Conservation (phyloP, 805 yeast genomes). For the Kazachstania psychrophila region DNA sequence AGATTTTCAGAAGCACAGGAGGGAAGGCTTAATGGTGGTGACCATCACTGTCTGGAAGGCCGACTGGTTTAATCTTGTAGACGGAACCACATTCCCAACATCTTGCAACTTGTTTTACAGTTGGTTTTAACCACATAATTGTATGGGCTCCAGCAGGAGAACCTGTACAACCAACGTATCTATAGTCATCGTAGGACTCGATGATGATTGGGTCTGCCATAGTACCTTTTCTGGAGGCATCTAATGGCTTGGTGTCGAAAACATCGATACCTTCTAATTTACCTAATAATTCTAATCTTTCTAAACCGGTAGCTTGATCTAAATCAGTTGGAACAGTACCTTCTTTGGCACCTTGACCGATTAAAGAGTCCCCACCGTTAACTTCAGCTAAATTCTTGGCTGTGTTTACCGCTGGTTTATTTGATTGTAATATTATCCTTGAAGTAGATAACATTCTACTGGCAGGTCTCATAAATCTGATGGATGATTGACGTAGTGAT, state of each 20-base stretch:
- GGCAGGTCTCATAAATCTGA: constrained; percentile 25
- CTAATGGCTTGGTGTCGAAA: constrained; percentile 81
- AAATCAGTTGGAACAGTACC: constrained; percentile 86
- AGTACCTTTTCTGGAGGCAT: constrained; percentile 84
- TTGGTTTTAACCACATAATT: constrained; percentile 87
- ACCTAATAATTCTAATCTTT: constrained; percentile 90
- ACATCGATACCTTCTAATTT: constrained; percentile 92
- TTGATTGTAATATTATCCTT: constrained; percentile 28
- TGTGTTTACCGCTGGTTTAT: constrained; percentile 40
- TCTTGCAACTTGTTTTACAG: constrained; percentile 74
- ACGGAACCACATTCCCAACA: constrained; percentile 99
- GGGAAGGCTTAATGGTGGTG: constrained; percentile 21
- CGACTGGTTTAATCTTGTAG: constrained; percentile 79
- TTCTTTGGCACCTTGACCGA: constrained; percentile 83
- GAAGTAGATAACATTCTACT: constrained; percentile 29
- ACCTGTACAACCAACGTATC: constrained; percentile 97
- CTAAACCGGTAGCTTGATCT: constrained; percentile 97
- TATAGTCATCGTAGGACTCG: constrained; percentile 83
- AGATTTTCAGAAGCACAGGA: too few species aligned
- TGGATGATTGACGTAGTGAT: constrained; percentile 29
- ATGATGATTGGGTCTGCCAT: constrained; percentile 79
- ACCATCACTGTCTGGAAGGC: constrained; percentile 56
- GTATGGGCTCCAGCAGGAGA: constrained; percentile 88
- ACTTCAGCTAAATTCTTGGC: constrained; percentile 70
- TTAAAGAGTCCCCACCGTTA: constrained; percentile 62